Percentiles rank a stretch among this genome's conserved stretches.
These are phyloP conservation scores for Leccinum arenicola DNA, from an alignment of 768 basidiomycete species.

Conservation along the genomic window DNA sequence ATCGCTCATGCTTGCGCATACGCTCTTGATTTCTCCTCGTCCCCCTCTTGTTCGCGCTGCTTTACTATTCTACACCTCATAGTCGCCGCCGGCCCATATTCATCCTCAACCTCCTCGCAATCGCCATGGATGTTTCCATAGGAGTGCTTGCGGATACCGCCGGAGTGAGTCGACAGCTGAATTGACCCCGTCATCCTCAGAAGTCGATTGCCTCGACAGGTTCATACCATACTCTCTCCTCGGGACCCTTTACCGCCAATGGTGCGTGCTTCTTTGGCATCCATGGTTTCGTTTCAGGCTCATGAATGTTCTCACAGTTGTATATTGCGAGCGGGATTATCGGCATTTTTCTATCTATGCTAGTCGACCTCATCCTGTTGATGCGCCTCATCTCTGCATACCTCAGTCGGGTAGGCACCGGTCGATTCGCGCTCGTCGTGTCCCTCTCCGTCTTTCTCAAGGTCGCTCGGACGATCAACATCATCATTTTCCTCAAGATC, in stretches of 20 bases:
- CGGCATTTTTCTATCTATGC: constrained; percentile 27
- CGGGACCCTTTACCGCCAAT: constrained; percentile 19
- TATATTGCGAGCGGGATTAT: constrained; percentile 31
- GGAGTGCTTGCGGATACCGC: constrained; percentile 21
- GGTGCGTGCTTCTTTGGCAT: constrained; percentile 10
- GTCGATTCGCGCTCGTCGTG: constrained; percentile 18
- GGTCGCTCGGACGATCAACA: constrained; percentile 25
- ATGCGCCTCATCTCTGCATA: constrained; percentile 29
- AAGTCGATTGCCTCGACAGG: constrained; percentile 9
- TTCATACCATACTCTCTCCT: constrained; percentile 28
- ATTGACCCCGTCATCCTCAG: background rate
- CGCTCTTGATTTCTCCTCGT: constrained; percentile 30
- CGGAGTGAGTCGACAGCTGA: constrained; percentile 14
- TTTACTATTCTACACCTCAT: constrained; percentile 28
- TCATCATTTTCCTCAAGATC: constrained; percentile 28
- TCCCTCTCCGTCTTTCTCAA: constrained; percentile 29
- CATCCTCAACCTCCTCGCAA: constrained; percentile 24
- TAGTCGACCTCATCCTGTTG: constrained; percentile 30
- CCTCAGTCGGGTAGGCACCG: constrained; percentile 10
- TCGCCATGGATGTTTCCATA: constrained; percentile 21
- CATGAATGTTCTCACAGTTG: constrained; percentile 4
- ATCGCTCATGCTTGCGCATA: constrained; percentile 28
- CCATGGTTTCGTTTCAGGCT: background rate
- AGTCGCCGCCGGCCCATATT: constrained; percentile 28
- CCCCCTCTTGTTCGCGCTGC: constrained; percentile 29